These are phyloP conservation scores for Fragilariopsis cylindrus DNA, from an alignment of 108 stramenopile species.

Conservation along the genomic window DNA sequence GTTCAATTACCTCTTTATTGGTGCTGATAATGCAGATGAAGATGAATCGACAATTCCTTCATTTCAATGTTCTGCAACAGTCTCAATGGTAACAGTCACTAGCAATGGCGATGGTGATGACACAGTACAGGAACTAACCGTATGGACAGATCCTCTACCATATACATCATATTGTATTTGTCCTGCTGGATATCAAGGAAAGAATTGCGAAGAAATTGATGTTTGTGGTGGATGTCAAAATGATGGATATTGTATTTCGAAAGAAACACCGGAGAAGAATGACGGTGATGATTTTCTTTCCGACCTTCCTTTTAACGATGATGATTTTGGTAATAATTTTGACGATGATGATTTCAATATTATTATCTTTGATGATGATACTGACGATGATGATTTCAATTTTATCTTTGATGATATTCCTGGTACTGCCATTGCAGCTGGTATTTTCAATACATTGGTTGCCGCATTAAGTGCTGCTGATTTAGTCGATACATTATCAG, in stretches of 20 bases:
- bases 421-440: not conserved
- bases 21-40: not conserved
- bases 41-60: too few relatives aligned
- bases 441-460: too few relatives aligned
- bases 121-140: not conserved
- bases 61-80: not conserved
- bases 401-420: not conserved
- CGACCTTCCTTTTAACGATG: not conserved
- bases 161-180: conserved; percentile 2
- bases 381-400: not conserved
- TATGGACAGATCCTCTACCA: not conserved
- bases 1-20: not conserved
- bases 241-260: conserved; percentile 9
- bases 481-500: too few relatives aligned
- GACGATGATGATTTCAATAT: not conserved
- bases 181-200: conserved; percentile 7
- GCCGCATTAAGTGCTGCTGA: too few relatives aligned
- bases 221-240: conserved; percentile 13
- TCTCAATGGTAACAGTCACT: not conserved
- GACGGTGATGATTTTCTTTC: not conserved
- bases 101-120: not conserved
- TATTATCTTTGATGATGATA: not conserved
- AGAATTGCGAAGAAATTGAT: conserved; percentile 9
- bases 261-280: not conserved
- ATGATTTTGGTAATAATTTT: not conserved